Base-by-base conservation (phyloP, 208 protist genomes). In the Acanthamoeba triangularis region DNA sequence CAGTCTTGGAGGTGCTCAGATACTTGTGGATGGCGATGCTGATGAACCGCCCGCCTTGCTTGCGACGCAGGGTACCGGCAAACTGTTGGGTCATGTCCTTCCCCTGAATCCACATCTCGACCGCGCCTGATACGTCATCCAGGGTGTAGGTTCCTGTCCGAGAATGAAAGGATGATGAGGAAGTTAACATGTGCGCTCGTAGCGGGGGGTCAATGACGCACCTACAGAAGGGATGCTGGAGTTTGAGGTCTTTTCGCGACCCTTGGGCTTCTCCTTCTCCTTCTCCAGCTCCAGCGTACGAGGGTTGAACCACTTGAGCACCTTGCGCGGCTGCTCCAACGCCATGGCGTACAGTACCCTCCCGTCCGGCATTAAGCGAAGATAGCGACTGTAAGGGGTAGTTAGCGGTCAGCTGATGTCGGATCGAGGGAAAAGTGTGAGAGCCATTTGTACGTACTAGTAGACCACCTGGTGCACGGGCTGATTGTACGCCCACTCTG, bases 251-350 rank as follows among this genome's bases (percentile, higher is more conserved):
- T 6, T 56, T 18, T n/a, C 49, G 13, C 30, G 41, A 13, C 7
- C 28, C 23, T 44, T 44, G 41, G 41, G 41, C 41, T 37, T 56
- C 80, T 88, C 6, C 23, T 63, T 56, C 3, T 88, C 80, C 25
- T 5, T 33, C 49, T 88, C 49, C 49, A 28, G 47, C 41, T 88
- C 80, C 49, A 88, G 49, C 25, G 41, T 54, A 5, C 80, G 87
- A 37, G 61, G 52, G 47, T 92, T 67, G 87, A 92, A 92, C 87
- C 87, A 92, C 37, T 74, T 67, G 87, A 92, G 87, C 61, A 56
- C 87, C 33, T 92, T 92, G 52, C 87, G 87, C 33, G 87, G 87
- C 20, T 18, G n/a, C 33, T 92, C 87, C 6, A 92, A 30, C 63
- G 87, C 54, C 87, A 92, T 92, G 20, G 87, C 63, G 41, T 92